Evolutionary conservation across 1,284 basidiomycete genomes (phyloP).

Genomic region (Moniliella sp.): DNA sequence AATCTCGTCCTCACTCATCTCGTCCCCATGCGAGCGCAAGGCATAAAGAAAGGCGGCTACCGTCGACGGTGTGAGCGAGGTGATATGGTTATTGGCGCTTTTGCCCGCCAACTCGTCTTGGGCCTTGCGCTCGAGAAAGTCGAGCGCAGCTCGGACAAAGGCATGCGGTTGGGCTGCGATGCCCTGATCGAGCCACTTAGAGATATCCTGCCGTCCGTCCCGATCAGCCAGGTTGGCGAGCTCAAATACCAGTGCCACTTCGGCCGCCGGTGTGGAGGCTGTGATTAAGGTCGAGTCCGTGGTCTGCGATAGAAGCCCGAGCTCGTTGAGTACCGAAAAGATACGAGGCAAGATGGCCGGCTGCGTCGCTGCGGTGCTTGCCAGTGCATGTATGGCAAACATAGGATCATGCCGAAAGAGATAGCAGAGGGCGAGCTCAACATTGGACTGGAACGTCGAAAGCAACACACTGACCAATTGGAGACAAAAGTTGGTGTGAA

Average conservation of each 20-base stretch:
- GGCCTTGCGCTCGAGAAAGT: slow-evolving; percentile 27
- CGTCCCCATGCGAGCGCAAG: slow-evolving; percentile 26
- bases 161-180: slow-evolving; percentile 55
- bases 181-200: slow-evolving; percentile 82
- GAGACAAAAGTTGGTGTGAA: slow-evolving; percentile 61
- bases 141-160: slow-evolving; percentile 50
- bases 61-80: slow-evolving; percentile 23
- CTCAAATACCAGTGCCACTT: slow-evolving; percentile 56
- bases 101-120: slow-evolving; percentile 27
- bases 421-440: slow-evolving; percentile 85
- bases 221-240: slow-evolving; percentile 78
- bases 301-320: too few species aligned
- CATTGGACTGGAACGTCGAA: slow-evolving; percentile 70
- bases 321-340: slow-evolving; percentile 78
- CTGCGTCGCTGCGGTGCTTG: slow-evolving; percentile 73
- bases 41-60: slow-evolving; percentile 29
- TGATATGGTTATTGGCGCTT: slow-evolving; percentile 28
- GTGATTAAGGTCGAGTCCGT: too few species aligned
- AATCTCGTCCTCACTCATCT: slow-evolving; percentile 47
- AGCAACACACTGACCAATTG: slow-evolving; percentile 71
- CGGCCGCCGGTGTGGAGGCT: slow-evolving; percentile 63
- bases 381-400: slow-evolving; percentile 64
- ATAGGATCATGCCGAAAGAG: slow-evolving; percentile 73
- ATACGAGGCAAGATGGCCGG: slow-evolving; percentile 82
- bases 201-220: slow-evolving; percentile 76